These are phyloP conservation scores for Halenospora varia DNA, from an alignment of 495 filamentous ascomycete species.

Conservation along the genomic window DNA sequence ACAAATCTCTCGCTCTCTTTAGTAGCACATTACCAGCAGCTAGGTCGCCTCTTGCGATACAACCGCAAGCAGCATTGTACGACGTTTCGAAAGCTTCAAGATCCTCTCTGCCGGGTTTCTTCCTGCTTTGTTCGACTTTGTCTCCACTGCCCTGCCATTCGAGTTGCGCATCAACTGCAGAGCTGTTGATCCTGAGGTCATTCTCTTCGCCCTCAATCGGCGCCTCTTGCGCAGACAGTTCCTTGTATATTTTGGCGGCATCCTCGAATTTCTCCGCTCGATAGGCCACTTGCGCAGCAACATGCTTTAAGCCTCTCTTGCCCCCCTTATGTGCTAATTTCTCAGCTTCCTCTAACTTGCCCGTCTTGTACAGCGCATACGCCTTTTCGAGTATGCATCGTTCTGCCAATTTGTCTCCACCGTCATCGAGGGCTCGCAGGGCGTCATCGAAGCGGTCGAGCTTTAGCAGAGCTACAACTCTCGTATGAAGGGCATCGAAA, in stretches of 20 bases:
- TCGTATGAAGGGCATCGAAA: slow-evolving; percentile 66
- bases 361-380: slow-evolving; percentile 88
- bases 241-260: slow-evolving; percentile 64
- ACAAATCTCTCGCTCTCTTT: slow-evolving; percentile 82
- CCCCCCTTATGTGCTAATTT: slow-evolving; percentile 32
- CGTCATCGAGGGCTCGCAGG: slow-evolving; percentile 68
- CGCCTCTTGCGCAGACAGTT: slow-evolving; percentile 46
- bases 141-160: slow-evolving; percentile 66
- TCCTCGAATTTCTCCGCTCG: slow-evolving; percentile 75
- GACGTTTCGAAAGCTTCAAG: slow-evolving; percentile 89
- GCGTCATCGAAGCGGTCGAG: slow-evolving; percentile 93
- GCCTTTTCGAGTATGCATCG: slow-evolving; percentile 72
- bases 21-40: slow-evolving; percentile 71
- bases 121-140: slow-evolving; percentile 34
- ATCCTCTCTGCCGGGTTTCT: slow-evolving; percentile 64
- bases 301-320: slow-evolving; percentile 65
- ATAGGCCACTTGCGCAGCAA: slow-evolving; percentile 88
- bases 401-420: slow-evolving; percentile 62
- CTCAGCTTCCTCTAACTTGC: slow-evolving; percentile 68
- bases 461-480: slow-evolving; percentile 82
- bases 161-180: slow-evolving; percentile 80
- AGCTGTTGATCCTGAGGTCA: slow-evolving; percentile 80
- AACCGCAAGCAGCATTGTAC: slow-evolving; percentile 87
- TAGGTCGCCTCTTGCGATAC: slow-evolving; percentile 76
- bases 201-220: slow-evolving; percentile 65